Conservation (phyloP, 306 rosid genomes). For the Vigna radiata region DNA sequence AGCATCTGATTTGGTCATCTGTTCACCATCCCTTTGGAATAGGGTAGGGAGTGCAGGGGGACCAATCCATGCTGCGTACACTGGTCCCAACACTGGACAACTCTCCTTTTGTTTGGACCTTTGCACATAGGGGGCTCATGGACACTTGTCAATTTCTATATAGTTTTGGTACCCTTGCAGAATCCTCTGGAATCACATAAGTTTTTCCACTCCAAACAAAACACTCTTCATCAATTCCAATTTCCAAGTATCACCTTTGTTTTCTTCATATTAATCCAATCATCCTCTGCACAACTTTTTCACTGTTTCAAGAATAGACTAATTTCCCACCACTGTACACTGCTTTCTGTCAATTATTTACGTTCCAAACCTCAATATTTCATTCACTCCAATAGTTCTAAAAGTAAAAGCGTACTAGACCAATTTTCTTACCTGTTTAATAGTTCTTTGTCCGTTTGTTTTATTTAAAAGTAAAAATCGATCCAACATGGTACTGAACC, state of each 20-base stretch:
- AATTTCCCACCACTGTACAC: no score
- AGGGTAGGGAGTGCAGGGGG: neutral
- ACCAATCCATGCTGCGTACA: neutral
- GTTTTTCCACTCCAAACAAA: neutral
- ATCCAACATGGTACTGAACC: no score
- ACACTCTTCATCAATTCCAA: neutral
- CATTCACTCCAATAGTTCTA: no score
- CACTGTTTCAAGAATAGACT: neutral
- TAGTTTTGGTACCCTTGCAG: slow-evolving; percentile 13
- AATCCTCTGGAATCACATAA: slow-evolving; percentile 2
- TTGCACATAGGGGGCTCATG: neutral
- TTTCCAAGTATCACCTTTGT: neutral
- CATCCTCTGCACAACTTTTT: neutral
- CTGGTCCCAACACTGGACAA: slow-evolving; percentile 20
- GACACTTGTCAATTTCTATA: slow-evolving; percentile 25
- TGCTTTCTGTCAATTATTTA: no score
- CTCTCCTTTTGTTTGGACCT: slow-evolving; percentile 34
- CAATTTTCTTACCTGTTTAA: no score
- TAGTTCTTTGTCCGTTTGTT: no score
- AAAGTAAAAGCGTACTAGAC: no score
- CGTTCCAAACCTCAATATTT: no score
- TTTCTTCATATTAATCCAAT: neutral
- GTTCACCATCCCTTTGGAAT: neutral
- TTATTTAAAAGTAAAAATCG: no score
- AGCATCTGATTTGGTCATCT: slow-evolving; percentile 25